Evolutionary conservation across 1,139 yeast species (phyloP).

Genomic region (Yamadazyma buinensis): DNA sequence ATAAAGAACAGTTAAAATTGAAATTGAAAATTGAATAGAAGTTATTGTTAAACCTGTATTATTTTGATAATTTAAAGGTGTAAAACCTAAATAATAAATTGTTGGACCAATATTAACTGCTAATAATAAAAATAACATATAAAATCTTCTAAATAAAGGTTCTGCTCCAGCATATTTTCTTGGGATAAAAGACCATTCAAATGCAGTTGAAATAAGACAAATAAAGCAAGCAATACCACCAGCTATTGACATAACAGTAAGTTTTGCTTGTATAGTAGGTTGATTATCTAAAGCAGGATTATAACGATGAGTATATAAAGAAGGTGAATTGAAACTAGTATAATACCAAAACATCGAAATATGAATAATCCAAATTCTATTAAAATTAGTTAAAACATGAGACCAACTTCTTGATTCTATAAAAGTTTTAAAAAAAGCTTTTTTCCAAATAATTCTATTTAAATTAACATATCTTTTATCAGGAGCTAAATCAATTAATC

Average conservation of each 20-base stretch:
- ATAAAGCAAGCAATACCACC: slow-evolving; percentile 47
- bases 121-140: slow-evolving; percentile 26
- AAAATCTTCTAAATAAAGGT: slow-evolving; percentile 34
- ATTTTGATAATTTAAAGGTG: slow-evolving; percentile 23
- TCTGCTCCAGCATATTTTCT: slow-evolving; percentile 54
- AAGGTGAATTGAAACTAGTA: slow-evolving; percentile 50
- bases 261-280: slow-evolving; percentile 43
- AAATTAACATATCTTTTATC: slow-evolving; percentile 44
- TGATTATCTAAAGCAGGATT: slow-evolving; percentile 40
- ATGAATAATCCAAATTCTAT: slow-evolving; percentile 62
- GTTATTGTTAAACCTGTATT: slow-evolving; percentile 34
- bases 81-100: slow-evolving; percentile 30
- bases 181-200: slow-evolving; percentile 50
- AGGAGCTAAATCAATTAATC: slow-evolving; percentile 40
- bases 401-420: slow-evolving; percentile 58
- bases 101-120: slow-evolving; percentile 37
- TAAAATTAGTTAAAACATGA: slow-evolving; percentile 54
- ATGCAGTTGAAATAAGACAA: slow-evolving; percentile 36
- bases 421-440: slow-evolving; percentile 52
- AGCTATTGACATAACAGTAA: slow-evolving; percentile 50
- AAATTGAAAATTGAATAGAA: slow-evolving; percentile 40
- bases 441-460: slow-evolving; percentile 45
- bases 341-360: slow-evolving; percentile 58
- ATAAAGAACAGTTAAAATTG: slow-evolving; percentile 39
- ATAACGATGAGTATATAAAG: slow-evolving; percentile 51